Conservation (phyloP, 2,329 filamentous ascomycete species). For the Ascochyta pisi region DNA sequence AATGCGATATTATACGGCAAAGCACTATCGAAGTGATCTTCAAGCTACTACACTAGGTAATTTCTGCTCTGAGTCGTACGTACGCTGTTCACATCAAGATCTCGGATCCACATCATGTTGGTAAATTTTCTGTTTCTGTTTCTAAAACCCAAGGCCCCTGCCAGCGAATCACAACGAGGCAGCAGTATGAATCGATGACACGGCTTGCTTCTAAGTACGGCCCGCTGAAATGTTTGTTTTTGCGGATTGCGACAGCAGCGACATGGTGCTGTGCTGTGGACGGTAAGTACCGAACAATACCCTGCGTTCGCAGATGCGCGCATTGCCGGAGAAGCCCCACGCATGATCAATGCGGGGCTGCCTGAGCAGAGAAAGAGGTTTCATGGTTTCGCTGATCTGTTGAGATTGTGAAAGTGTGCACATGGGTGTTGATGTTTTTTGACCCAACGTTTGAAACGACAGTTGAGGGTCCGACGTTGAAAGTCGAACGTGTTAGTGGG, state of each 20-base stretch:
- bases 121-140: background rate
- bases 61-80: too few relatives aligned
- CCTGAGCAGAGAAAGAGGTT: background rate
- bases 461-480: background rate
- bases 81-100: background rate
- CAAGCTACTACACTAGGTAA: too few relatives aligned
- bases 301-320: background rate
- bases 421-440: too few relatives aligned
- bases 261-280: constrained; percentile 1
- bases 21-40: background rate
- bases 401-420: background rate
- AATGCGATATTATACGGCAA: too few relatives aligned
- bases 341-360: background rate
- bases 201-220: too few relatives aligned
- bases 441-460: background rate
- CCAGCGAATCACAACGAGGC: background rate
- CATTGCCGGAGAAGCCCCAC: background rate
- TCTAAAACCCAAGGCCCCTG: background rate
- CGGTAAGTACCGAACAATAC: background rate
- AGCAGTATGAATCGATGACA: background rate
- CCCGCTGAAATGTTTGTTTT: too few relatives aligned
- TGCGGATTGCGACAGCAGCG: background rate
- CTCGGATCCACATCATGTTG: background rate
- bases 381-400: too few relatives aligned
- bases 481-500: constrained; percentile 1